phyloP scores from a whole-genome alignment of 2,329 filamentous ascomycete species.

The Trichoderma polysporum region DNA sequence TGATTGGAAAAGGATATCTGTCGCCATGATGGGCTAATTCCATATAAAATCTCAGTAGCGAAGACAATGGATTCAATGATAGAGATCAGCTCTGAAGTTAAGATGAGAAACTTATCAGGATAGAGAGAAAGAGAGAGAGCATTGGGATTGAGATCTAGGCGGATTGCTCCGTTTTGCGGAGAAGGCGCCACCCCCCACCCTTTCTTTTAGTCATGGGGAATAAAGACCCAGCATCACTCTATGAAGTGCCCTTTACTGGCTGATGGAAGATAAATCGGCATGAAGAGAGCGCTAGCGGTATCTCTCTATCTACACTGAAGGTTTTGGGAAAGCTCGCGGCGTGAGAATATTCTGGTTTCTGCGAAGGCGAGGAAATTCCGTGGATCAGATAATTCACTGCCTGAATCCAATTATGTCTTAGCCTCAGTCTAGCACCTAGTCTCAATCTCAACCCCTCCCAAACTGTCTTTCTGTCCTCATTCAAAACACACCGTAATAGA shows the following conservation, averaged over 20 bases:
- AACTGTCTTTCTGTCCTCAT: not conserved
- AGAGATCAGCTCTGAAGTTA: not conserved
- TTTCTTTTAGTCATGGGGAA: slow-evolving; percentile 10
- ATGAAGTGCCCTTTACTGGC: too few species aligned
- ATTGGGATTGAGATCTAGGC: not conserved
- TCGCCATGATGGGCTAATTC: not conserved
- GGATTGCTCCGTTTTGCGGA: slow-evolving; percentile 2
- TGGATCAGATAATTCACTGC: not conserved
- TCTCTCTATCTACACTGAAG: not conserved
- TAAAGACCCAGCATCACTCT: not conserved
- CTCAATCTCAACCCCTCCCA: not conserved
- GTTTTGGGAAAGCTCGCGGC: too few species aligned
- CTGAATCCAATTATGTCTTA: not conserved
- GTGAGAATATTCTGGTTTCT: not conserved
- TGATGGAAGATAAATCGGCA: not conserved
- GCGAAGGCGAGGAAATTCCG: not conserved
- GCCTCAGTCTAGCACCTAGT: not conserved
- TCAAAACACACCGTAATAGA: not conserved
- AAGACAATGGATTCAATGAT: not conserved
- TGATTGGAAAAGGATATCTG: slow-evolving; percentile 25
- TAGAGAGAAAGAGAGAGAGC: not conserved
- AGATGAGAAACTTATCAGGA: not conserved
- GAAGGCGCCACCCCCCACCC: slow-evolving; percentile 9
- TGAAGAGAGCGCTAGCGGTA: not conserved
- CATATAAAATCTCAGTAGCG: not conserved